Evolutionary conservation across 2,329 filamentous ascomycete genomes (phyloP), one percentile per base, ranked within the genome.

Genomic region (Botryotinia convoluta): DNA sequence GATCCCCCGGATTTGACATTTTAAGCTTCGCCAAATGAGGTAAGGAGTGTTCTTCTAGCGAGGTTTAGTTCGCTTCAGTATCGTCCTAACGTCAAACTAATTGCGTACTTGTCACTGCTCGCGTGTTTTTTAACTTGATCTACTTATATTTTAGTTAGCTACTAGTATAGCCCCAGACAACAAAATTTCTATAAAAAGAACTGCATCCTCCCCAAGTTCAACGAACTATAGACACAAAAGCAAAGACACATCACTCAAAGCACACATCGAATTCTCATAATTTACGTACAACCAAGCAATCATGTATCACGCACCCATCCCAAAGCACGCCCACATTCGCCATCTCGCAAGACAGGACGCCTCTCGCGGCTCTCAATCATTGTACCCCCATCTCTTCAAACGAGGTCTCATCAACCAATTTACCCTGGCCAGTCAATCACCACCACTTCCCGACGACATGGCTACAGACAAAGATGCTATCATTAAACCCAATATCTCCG

Each of bases 101-200:
- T 9, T 9, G 51, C 14, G n/a, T 16, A 57, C 14, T 32, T 57
- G 14, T 18, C 14, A 32, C 12, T 29, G 18, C 14, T 18, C 0
- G 6, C 14, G 14, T 29, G 1, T 4, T 8, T 9, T 29, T 2
- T 5, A 18, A 29, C n/a, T 57, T 9, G 2, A 9, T 32, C 3
- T 29, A 57, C 3, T 18, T 1, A 32, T 18, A 0, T 32, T 29
- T 14, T 8, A 57, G 3, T 9, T 8, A 2, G 1, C n/a, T n/a
- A 54, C 48, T n/a, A 54, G 3, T 16, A 16, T 54, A 54, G 48
- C n/a, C 18, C n/a, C n/a, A 57, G 14, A 18, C 2, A 3, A 29
- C n/a, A 18, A 16, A 29, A 18, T 29, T 2, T 29, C 3, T 57
- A 57, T 8, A 32, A 57, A 18, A 29, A 8, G n/a, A 32, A 29